phyloP scores from a whole-genome alignment of 371 early-diverging fungal species.

The Fennellomyces sp. region DNA sequence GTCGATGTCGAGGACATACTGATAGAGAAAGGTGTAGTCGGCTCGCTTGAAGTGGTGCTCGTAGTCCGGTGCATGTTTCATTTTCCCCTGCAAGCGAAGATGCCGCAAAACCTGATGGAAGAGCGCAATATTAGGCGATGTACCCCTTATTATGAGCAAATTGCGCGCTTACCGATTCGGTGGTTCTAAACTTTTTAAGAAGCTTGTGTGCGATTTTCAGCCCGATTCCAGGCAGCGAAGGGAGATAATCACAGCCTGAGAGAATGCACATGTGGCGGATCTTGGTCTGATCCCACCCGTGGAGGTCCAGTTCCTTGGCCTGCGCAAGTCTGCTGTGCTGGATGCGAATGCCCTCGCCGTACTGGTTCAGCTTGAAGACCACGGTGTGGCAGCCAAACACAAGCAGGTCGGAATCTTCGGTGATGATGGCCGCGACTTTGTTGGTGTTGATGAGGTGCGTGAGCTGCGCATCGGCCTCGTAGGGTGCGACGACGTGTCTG shows the following conservation, averaged over 20 bases:
- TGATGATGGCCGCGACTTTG: slow-evolving; percentile 81
- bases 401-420: slow-evolving; percentile 98
- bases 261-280: slow-evolving; percentile 94
- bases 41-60: slow-evolving; percentile 67
- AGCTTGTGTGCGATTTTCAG: slow-evolving; percentile 81
- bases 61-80: slow-evolving; percentile 60
- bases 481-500: slow-evolving; percentile 93
- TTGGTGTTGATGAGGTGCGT: slow-evolving; percentile 79
- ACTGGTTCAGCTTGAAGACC: slow-evolving; percentile 79
- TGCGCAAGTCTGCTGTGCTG: slow-evolving; percentile 6
- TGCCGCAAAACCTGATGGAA: slow-evolving; percentile 25
- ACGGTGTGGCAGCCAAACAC: slow-evolving; percentile 91
- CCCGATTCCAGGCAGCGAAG: slow-evolving; percentile 86
- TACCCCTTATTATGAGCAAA: not conserved
- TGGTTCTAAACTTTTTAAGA: slow-evolving; percentile 51
- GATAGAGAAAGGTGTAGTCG: slow-evolving; percentile 81
- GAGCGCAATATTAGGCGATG: not conserved
- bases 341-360: slow-evolving; percentile 73
- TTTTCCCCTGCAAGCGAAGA: slow-evolving; percentile 27
- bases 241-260: slow-evolving; percentile 97
- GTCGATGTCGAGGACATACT: slow-evolving; percentile 78
- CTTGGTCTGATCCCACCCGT: slow-evolving; percentile 57
- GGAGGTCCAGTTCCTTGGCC: slow-evolving; percentile 44
- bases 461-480: slow-evolving; percentile 99
- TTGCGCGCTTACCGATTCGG: slow-evolving; percentile 37